Base-by-base conservation (phyloP, 2,329 filamentous ascomycete species). In the Aschersonia sp. region DNA sequence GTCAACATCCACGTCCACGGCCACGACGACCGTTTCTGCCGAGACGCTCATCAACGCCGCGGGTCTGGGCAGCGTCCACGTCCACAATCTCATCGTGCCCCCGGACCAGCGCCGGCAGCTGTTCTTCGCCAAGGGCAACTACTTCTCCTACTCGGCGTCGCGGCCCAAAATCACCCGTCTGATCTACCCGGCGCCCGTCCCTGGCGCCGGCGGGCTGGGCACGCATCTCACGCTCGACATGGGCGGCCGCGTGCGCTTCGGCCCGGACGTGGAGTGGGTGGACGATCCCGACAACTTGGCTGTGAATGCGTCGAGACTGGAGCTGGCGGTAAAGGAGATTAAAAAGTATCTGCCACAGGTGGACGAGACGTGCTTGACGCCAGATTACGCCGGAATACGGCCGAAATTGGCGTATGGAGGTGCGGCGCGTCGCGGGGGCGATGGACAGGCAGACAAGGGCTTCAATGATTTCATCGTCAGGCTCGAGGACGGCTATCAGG, bases 241-340 rank as follows among this genome's bases (percentile, higher is more conserved):
- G 66, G 76, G 71, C 0, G 89, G 90, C 0, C 78, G 86, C 1
- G 74, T 97, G 42, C 83, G 87, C 39, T 98, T 98, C 63, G 92
- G 92, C 0, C 92, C 92, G 0, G 92, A 98, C 59, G 84, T 95
- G 11, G 87, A 97, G 62, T 97, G 92, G 92, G 83, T 95, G 0
- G 76, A 83, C 45, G 67, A 72, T 1, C 79, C 87, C 0, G 65
- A 67, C 7, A 79, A 95, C 57, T 70, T 95, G n/a, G 69, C 71
- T 2, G 82, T 84, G 12, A 87, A 78, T 53, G 66, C 71, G 1
- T 69, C 69, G 29, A 72, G 84, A 10, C 67, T 95, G 48, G 62
- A 67, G 2, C 70, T 76, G 40, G 89, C 89, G 0, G 63, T 94
- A 0, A 69, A 69, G 9, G 86, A 87, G 58, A 95, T 98, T 49